A percentile compares a stretch with the other conserved stretches of the same genome.
Evolutionary conservation across 495 filamentous ascomycete genomes (phyloP).

Genomic region (Alectoria sarmentosa): DNA sequence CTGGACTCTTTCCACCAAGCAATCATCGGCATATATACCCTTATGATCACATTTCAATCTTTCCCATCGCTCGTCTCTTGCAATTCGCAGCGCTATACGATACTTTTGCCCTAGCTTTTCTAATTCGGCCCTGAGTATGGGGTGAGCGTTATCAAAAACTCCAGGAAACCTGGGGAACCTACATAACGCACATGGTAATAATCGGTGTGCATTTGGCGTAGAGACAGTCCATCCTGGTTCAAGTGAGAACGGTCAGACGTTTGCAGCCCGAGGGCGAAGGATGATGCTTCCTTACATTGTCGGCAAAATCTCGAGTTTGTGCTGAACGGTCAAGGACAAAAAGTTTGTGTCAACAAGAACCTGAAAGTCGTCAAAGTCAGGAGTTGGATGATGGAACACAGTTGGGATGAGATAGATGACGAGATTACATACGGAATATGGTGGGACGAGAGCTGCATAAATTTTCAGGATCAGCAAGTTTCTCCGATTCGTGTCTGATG

Average conservation of each 20-base stretch:
- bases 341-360: slow-evolving; percentile 78
- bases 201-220: slow-evolving; percentile 49
- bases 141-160: background rate
- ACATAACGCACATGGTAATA: slow-evolving; percentile 44
- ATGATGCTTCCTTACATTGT: slow-evolving; percentile 59
- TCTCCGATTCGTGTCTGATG: background rate
- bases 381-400: background rate
- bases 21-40: slow-evolving; percentile 93
- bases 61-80: slow-evolving; percentile 87
- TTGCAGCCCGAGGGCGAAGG: background rate
- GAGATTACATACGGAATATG: slow-evolving; percentile 55
- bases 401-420: background rate
- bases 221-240: slow-evolving; percentile 38
- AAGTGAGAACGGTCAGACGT: background rate
- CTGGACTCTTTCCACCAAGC: slow-evolving; percentile 77
- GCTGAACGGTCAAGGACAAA: slow-evolving; percentile 80
- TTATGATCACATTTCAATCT: slow-evolving; percentile 79
- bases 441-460: slow-evolving; percentile 54
- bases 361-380: background rate
- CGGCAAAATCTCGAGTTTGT: slow-evolving; percentile 80
- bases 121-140: slow-evolving; percentile 51
- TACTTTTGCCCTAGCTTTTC: slow-evolving; percentile 91
- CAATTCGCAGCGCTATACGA: slow-evolving; percentile 79
- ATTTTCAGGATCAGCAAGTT: background rate
- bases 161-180: too few relatives aligned